phyloP scores from a whole-genome alignment of 1,284 basidiomycete genomes.

The Ustilago lituana region DNA sequence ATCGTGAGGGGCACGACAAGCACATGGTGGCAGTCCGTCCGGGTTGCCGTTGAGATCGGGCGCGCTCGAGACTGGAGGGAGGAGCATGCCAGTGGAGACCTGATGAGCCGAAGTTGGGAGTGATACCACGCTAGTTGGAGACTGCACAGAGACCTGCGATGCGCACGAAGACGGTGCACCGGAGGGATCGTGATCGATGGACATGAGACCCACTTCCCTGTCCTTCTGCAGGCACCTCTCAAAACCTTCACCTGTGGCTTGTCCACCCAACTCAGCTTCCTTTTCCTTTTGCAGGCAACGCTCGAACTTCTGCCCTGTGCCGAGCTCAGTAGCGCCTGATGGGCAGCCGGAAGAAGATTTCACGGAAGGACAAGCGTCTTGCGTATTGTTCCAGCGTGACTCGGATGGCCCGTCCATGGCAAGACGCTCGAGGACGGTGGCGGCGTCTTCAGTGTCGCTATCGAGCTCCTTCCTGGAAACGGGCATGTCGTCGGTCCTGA shows the following conservation, averaged over 20 bases:
- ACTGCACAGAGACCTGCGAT: conserved; percentile 2
- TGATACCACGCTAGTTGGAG: conserved; percentile 9
- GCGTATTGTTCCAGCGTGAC: conserved; percentile 12
- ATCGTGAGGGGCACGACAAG: conserved; percentile 21
- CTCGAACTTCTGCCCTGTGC: conserved; percentile 30
- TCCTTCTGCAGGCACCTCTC: conserved; percentile 36
- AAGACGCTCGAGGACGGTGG: conserved; percentile 60
- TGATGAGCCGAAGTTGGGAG: conserved; percentile 2
- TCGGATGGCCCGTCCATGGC: conserved; percentile 48
- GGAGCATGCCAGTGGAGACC: conserved; percentile 19
- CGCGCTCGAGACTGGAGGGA: conserved; percentile 19
- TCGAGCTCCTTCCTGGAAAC: conserved; percentile 51
- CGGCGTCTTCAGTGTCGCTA: conserved; percentile 64
- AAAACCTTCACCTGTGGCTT: conserved; percentile 28
- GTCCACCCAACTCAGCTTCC: conserved; percentile 16
- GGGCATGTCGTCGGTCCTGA: conserved; percentile 34
- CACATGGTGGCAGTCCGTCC: conserved; percentile 24
- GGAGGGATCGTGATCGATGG: neutral
- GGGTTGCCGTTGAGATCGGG: conserved; percentile 8
- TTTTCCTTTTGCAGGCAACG: conserved; percentile 28
- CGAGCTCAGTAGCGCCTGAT: neutral
- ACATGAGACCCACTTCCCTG: conserved; percentile 25
- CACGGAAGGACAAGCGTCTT: conserved; percentile 11
- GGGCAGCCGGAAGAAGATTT: conserved; percentile 2
- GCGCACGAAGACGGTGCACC: too few species aligned